These are phyloP conservation scores for Dioszegia crocea DNA, from an alignment of 768 basidiomycete species.

Conservation along the genomic window DNA sequence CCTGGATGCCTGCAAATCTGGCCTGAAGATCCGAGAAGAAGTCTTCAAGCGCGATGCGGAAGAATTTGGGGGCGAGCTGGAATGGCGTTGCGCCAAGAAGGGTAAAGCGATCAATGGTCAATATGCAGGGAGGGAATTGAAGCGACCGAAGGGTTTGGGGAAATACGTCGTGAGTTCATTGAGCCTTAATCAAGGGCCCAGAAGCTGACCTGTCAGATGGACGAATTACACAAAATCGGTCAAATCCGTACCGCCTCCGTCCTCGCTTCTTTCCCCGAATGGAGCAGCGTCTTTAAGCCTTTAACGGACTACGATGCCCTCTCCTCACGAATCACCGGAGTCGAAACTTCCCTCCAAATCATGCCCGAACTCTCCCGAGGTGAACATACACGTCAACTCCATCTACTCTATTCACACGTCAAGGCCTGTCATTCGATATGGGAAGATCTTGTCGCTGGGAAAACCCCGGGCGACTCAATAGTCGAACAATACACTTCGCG, in stretches of 20 bases:
- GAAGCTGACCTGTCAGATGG: constrained; percentile 27
- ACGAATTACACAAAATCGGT: constrained; percentile 22
- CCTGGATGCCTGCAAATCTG: constrained; percentile 41
- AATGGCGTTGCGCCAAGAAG: constrained; percentile 29
- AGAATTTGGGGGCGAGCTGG: constrained; percentile 18
- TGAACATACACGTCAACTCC: not conserved
- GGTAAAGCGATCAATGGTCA: constrained; percentile 8
- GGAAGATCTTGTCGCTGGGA: not conserved
- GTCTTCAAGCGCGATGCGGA: constrained; percentile 13
- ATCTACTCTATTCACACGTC: constrained; percentile 17
- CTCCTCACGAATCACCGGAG: not conserved
- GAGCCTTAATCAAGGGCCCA: not conserved
- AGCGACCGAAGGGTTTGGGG: constrained; percentile 13
- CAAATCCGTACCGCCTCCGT: constrained; percentile 6
- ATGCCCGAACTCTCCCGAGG: not conserved
- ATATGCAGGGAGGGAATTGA: not conserved
- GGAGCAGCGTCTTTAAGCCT: constrained; percentile 9
- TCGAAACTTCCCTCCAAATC: not conserved
- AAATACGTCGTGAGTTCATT: constrained; percentile 27
- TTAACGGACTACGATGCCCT: not conserved
- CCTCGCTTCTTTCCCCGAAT: constrained; percentile 20
- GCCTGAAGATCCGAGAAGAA: constrained; percentile 22
- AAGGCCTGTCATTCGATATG: constrained; percentile 16
- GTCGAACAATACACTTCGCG: not conserved
- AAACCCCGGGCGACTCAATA: not conserved